Evolutionary conservation across 345 rosid species (phyloP), one percentile per base, ranked within the genome.

Genomic region (Toxicodendron radicans): DNA sequence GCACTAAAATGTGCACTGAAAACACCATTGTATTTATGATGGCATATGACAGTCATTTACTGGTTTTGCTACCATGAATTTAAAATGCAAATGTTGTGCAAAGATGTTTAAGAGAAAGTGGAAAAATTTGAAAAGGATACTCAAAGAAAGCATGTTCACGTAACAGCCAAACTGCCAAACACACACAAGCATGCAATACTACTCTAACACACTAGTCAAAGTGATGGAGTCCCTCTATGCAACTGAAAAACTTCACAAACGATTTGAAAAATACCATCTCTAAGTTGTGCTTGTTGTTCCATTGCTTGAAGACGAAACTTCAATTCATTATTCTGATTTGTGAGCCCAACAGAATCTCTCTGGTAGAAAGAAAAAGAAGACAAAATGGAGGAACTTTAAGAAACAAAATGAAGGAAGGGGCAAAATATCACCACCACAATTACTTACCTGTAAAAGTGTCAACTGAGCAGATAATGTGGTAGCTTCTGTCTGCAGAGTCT

Each of bases 211-310:
- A 23, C 64, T 21, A 58, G 64, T 53, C 54, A 75, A 54, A 56
- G 38, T 54, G n/a, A n/a, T 23, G 46, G 27, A 66, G 35, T 18
- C 12, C 2, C 35, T 27, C 35, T 33, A 23, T 48, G 30, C 21
- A 52, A 69, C 48, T 24, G 58, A 35, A 51, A 20, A 20, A n/a
- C 12, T 12, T 58, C 13, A 41, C 13, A 64, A 51, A 51, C 18
- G 65, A 4, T 23, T 24, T 21, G 35, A 38, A 54, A 3, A 14
- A 38, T 90, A 94, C 98, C 98, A 78, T 94, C 93, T 9, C 98
- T 90, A 57, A 94, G 98, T 63, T 89, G 89, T 14, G 95, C 98
- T 74, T 94, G 98, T 78, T 94, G 98, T 69, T 94, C 98, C 98
- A 92, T 91, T 79, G 98, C 95, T 87, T 92, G 95, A 72, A 94